Percentiles rank a stretch among this genome's conserved stretches.
These are phyloP conservation scores for Aspergillus asperescens DNA, from an alignment of 495 filamentous ascomycete species.

Conservation along the genomic window DNA sequence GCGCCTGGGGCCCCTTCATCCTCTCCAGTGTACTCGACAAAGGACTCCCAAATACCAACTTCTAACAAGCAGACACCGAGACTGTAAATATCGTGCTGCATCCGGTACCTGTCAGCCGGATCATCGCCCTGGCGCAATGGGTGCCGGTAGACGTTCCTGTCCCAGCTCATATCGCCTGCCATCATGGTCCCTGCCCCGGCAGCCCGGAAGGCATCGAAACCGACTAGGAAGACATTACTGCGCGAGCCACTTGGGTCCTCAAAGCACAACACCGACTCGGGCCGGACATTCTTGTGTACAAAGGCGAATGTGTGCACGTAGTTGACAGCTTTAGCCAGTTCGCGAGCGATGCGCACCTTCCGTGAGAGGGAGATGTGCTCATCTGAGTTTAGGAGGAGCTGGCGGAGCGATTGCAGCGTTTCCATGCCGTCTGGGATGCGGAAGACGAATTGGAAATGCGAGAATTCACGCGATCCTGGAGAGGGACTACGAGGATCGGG, in stretches of 20 bases:
- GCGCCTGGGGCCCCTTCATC: not conserved
- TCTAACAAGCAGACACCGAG: constrained; percentile 44
- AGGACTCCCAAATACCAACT: constrained; percentile 37
- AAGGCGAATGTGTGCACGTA: constrained; percentile 38
- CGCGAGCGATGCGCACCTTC: constrained; percentile 23
- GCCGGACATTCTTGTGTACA: constrained; percentile 46
- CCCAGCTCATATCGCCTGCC: constrained; percentile 30
- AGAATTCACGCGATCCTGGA: not conserved
- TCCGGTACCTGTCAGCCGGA: constrained; percentile 31
- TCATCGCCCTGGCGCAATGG: constrained; percentile 31
- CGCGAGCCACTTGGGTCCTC: constrained; percentile 5
- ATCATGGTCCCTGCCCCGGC: constrained; percentile 11
- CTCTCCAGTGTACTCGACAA: constrained; percentile 17
- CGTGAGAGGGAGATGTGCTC: not conserved
- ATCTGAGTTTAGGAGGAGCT: not conserved
- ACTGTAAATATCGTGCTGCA: constrained; percentile 49
- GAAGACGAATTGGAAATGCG: not conserved
- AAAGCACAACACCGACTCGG: constrained; percentile 37
- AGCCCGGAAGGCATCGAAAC: constrained; percentile 35
- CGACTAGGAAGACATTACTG: constrained; percentile 31
- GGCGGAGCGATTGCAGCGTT: not conserved
- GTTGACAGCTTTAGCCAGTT: constrained; percentile 32
- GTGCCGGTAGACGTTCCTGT: constrained; percentile 39
- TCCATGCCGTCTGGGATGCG: not conserved
- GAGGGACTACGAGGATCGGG: not conserved